Conservation (phyloP, 177 flowering plant species). For the Telopea speciosissima region DNA sequence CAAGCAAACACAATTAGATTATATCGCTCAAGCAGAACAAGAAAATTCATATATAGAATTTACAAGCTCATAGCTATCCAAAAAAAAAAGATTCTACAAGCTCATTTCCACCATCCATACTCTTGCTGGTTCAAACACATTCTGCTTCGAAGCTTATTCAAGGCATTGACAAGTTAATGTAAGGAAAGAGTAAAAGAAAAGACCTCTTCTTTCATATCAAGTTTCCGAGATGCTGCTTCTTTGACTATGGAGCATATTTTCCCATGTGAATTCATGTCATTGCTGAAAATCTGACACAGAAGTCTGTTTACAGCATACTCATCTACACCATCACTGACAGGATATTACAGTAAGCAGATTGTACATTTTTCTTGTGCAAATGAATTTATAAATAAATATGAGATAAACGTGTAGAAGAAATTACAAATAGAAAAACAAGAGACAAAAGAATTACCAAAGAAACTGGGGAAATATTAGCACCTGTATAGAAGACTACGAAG, state of each 20-base stretch:
- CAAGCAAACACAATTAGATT: too few relatives aligned
- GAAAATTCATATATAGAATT: background rate
- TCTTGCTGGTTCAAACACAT: background rate
- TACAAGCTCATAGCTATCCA: background rate
- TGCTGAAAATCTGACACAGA: conserved; percentile 55
- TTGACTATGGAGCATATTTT: conserved; percentile 56
- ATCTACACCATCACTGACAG: conserved; percentile 92
- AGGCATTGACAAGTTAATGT: background rate
- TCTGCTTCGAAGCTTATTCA: background rate
- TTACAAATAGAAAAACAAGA: background rate
- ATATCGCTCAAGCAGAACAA: background rate
- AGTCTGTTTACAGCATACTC: conserved; percentile 72
- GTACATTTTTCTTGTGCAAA: conserved; percentile 4
- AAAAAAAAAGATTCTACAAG: too few relatives aligned
- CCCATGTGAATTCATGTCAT: conserved; percentile 25
- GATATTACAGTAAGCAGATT: conserved; percentile 5
- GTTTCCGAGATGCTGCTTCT: conserved; percentile 69
- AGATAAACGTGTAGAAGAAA: background rate
- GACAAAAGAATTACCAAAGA: background rate
- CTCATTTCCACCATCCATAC: background rate
- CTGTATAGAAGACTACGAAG: conserved; percentile 80
- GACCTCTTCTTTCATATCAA: conserved; percentile 99
- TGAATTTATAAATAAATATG: background rate
- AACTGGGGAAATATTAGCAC: conserved; percentile 25
- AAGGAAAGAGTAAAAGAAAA: background rate